Evolutionary conservation across 768 basidiomycete genomes (phyloP), one percentile per base, ranked within the genome.

Genomic region (Psilocybe tampanensis): DNA sequence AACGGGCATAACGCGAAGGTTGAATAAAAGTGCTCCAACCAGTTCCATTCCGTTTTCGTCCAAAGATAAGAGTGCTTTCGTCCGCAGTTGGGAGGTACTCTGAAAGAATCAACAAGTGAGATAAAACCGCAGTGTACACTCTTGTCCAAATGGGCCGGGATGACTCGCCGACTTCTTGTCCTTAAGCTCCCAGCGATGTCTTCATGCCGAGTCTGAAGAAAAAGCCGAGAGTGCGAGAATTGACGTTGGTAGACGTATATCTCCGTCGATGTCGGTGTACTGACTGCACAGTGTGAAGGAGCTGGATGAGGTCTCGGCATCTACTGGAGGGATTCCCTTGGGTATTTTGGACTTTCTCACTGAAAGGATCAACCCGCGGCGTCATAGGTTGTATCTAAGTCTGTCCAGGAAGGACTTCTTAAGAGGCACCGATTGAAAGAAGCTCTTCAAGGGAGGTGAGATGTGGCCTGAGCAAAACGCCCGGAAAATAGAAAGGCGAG

Each of bases 401-500:
- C 39, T 48, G 52, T 44, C 45, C 47, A 43, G 45, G 34, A 58
- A 45, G 41, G 41, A 18, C 45, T 47, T 53, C 57, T 34, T 41
- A 41, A 47, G 50, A 65, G 64, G 64, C 57, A 65, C 64, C 61
- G 56, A 65, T 65, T 59, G 43, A 56, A 51, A 60, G 64, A 62
- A 65, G 63, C 44, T 29, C 23, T 49, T 55, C 41, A 45, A 56
- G 48, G 53, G 55, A 60, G 53, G 60, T 58, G 58, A 60, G 59
- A 60, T 58, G 56, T 49, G 61, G 47, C 52, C 54, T 54, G 59
- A 44, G 55, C 47, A 59, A 60, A 61, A 64, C 58, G 13, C 47
- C 22, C 45, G 55, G 50, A 52, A 26, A 36, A 52, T 45, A 39
- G 48, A 44, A 52, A 49, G 23, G 54, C 21, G 53, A 59, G 53